A percentile compares a stretch with the other conserved stretches of the same genome.
Evolutionary conservation across 2,329 filamentous ascomycete genomes (phyloP).

Genomic region (Emmonsiellopsis sp.): DNA sequence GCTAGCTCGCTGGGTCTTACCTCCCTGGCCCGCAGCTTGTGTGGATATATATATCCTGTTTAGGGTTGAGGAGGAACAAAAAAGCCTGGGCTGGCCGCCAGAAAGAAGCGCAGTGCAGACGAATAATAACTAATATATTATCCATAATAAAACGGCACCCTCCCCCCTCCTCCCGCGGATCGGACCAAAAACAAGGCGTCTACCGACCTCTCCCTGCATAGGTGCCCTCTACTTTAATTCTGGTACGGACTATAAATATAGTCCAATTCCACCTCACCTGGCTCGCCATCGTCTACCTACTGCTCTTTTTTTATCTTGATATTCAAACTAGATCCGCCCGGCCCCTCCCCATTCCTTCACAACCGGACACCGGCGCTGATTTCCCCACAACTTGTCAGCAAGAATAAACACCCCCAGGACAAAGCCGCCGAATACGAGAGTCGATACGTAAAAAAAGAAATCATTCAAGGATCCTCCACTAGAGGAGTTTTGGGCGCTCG

Average conservation of each 20-base stretch:
- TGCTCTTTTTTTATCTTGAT: neutral
- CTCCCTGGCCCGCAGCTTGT: neutral
- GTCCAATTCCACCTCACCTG: neutral
- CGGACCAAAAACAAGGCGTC: neutral
- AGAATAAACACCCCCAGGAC: neutral
- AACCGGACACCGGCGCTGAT: neutral
- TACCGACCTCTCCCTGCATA: neutral
- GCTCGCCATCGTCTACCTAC: neutral
- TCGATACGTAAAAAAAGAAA: neutral
- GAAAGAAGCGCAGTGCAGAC: constrained; percentile 3
- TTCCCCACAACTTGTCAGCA: neutral
- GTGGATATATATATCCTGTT: neutral
- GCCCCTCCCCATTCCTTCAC: neutral
- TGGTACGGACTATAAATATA: neutral
- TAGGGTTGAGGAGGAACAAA: neutral
- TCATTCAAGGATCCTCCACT: neutral
- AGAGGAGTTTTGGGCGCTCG: neutral
- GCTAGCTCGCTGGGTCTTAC: neutral
- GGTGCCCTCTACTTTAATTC: neutral
- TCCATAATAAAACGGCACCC: neutral
- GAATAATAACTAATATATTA: neutral
- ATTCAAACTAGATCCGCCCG: neutral
- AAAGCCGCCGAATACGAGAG: neutral
- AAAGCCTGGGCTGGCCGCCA: neutral
- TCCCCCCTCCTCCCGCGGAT: neutral